Evolutionary conservation across 1,139 yeast genomes (phyloP).

Genomic region (Hemisphaericaspora lyxosophila): DNA sequence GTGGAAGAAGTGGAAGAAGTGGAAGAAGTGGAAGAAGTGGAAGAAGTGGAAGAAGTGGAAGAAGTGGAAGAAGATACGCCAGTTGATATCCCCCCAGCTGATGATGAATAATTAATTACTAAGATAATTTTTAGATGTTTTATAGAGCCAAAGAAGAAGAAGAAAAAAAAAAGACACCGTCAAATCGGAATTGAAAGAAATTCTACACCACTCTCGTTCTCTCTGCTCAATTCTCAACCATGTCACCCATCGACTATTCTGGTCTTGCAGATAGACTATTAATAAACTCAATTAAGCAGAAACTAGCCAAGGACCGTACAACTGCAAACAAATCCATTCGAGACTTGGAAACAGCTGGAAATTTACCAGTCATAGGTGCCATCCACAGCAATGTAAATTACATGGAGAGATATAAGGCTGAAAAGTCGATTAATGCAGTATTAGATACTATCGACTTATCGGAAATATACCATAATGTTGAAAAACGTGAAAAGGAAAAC

Average conservation of each 20-base stretch:
- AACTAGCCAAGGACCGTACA: slow-evolving; percentile 5
- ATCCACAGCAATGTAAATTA: slow-evolving; percentile 8
- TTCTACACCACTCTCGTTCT: no score
- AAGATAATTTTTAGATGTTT: no score
- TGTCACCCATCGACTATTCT: slow-evolving; percentile 9
- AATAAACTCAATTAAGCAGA: slow-evolving; percentile 5
- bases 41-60: no score
- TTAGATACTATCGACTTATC: slow-evolving; percentile 33
- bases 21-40: not conserved
- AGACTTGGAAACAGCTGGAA: not conserved
- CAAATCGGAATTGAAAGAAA: no score
- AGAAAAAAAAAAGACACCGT: no score
- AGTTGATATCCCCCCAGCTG: no score
- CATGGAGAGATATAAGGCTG: slow-evolving; percentile 9
- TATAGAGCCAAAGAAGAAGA: no score
- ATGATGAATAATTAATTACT: no score
- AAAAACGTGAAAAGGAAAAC: slow-evolving; percentile 22
- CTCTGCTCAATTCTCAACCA: no score
- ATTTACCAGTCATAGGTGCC: slow-evolving; percentile 9
- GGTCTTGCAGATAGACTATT: slow-evolving; percentile 9
- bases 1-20: slow-evolving; percentile 9
- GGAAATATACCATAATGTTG: slow-evolving; percentile 37
- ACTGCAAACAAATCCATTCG: not conserved
- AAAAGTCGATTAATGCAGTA: slow-evolving; percentile 10
- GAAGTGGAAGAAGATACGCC: no score